Evolutionary conservation across 2,329 filamentous ascomycete genomes (phyloP).

Genomic region (Penicillium sp.): DNA sequence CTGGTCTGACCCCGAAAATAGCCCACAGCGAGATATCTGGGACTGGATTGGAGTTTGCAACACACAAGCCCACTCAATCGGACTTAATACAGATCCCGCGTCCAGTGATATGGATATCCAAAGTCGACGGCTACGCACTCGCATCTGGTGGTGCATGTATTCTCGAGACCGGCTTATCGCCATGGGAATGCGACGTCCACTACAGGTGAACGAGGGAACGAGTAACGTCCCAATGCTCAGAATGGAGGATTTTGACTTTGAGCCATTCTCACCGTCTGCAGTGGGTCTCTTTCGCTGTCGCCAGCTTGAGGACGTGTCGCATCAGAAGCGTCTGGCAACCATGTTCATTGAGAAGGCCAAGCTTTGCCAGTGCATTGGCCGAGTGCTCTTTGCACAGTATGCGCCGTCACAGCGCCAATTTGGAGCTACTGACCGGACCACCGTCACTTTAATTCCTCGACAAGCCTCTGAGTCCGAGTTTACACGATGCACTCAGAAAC

Average conservation of each 20-base stretch:
- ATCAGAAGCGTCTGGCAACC: constrained; percentile 70
- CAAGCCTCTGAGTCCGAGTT: constrained; percentile 74
- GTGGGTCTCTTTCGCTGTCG: constrained; percentile 63
- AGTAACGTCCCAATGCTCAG: constrained; percentile 86
- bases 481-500: constrained; percentile 66
- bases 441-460: constrained; percentile 79
- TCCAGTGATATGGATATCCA: constrained; percentile 60
- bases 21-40: constrained; percentile 82
- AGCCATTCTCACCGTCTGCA: constrained; percentile 60
- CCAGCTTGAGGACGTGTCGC: constrained; percentile 61
- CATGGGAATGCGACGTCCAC: constrained; percentile 81
- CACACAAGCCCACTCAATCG: constrained; percentile 80
- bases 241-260: constrained; percentile 73
- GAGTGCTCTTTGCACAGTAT: constrained; percentile 82
- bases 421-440: constrained; percentile 60
- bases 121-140: constrained; percentile 72
- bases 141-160: constrained; percentile 92
- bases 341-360: constrained; percentile 88
- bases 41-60: constrained; percentile 93
- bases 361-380: constrained; percentile 77
- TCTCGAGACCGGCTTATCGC: constrained; percentile 87
- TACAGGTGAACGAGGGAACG: constrained; percentile 82
- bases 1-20: constrained; percentile 88
- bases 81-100: constrained; percentile 67
- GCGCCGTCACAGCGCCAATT: constrained; percentile 77